Evolutionary conservation across 1,139 yeast species (phyloP).

Genomic region (Scheffersomyces segobiensis): DNA sequence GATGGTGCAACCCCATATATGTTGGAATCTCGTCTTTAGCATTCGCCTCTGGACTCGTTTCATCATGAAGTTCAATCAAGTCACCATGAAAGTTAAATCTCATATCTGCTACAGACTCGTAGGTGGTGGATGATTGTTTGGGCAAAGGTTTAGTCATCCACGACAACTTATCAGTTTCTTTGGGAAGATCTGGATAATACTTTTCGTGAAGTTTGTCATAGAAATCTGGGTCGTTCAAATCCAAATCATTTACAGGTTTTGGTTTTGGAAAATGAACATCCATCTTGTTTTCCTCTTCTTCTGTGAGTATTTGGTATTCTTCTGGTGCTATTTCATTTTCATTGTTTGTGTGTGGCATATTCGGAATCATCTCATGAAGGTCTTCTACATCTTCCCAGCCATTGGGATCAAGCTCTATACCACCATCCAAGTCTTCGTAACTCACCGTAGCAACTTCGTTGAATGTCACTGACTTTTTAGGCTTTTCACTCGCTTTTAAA

Average conservation of each 20-base stretch:
- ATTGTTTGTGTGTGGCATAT: constrained; percentile 6
- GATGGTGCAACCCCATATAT: constrained; percentile 83
- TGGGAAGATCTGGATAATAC: constrained; percentile 87
- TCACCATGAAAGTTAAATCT: constrained; percentile 89
- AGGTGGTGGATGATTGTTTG: constrained; percentile 42
- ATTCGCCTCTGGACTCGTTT: constrained; percentile 35
- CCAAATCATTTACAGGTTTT: constrained; percentile 40
- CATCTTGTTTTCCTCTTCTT: constrained; percentile 32
- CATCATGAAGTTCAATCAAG: constrained; percentile 51
- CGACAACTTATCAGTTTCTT: constrained; percentile 75
- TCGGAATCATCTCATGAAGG: constrained; percentile 30
- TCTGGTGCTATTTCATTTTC: constrained; percentile 35
- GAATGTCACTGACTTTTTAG: constrained; percentile 38
- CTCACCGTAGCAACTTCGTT: constrained; percentile 38
- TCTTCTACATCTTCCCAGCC: constrained; percentile 46
- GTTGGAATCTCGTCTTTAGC: constrained; percentile 46
- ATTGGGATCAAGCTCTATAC: constrained; percentile 28
- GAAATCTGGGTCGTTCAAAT: constrained; percentile 74
- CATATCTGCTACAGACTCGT: constrained; percentile 66
- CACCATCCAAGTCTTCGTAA: constrained; percentile 35
- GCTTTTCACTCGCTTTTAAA: constrained; percentile 10
- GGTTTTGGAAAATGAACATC: constrained; percentile 70
- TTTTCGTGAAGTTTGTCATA: constrained; percentile 77
- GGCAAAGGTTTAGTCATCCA: constrained; percentile 84
- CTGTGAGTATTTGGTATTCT: constrained; percentile 44